Base-by-base conservation (phyloP, 23 red algal genomes). In the Pyropia yezoensis region DNA sequence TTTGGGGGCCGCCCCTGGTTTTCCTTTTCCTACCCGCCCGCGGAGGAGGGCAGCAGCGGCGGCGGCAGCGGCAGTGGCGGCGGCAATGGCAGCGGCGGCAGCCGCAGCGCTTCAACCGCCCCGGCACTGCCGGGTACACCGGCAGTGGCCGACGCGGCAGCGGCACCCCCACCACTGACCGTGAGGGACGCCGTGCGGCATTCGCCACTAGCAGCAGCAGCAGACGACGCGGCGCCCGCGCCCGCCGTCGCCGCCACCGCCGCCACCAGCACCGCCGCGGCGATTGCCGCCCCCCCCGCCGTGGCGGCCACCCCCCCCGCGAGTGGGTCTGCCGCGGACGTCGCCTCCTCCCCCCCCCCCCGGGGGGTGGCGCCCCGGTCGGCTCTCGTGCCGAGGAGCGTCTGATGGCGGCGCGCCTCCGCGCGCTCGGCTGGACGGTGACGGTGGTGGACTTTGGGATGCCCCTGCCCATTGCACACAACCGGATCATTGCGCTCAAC, bases 401-500 rank as follows among this genome's bases (percentile, higher is more conserved):
- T 0, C 54, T 39, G 18, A 80, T 80, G 84, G 68, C 66, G 32
- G 16, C 20, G 26, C 59, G 84, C 1, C 54, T 89, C 20, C 73
- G 65, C 16, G 51, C 20, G 2, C 14, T 79, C 24, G 83, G 83
- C 19, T 89, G 83, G 83, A 6, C 29, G 33, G 71, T 76, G 21
- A 55, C 77, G 6, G 72, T 30, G 9, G 73, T 89, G 57, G 75
- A 89, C 68, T 89, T 89, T 61, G 54, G 54, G 9, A 52, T 72
- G 33, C 24, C 62, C 24, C 59, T 77, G 61, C 83, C 83, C 7
- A 23, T 80, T 22, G 73, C 83, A 28, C 83, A 89, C 57, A 89
- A 89, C 32, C 60, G 64, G 27, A 89, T 89, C 62, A 67, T 89
- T 29, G 83, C 83, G 18, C 77, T 73, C 58, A 73, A 53, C 24